A percentile compares a stretch with the other conserved stretches of the same genome.
These are phyloP conservation scores for Prillingera fragicola DNA, from an alignment of 1,284 basidiomycete genomes.

Conservation along the genomic window DNA sequence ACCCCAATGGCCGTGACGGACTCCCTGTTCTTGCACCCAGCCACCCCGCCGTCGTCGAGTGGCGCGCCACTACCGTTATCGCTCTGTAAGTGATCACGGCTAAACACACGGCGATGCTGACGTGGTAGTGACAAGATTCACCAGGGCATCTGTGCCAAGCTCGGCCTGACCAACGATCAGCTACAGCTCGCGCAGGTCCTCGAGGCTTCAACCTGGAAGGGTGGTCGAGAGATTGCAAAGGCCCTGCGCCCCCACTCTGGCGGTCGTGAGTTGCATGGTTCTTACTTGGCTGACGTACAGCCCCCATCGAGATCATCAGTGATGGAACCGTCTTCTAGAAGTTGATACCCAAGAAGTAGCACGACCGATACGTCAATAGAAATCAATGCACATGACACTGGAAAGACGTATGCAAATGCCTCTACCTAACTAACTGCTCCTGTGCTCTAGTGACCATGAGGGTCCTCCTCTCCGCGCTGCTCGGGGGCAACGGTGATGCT, in stretches of 20 bases:
- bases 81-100: slow-evolving; percentile 59
- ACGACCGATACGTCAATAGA: neutral
- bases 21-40: slow-evolving; percentile 59
- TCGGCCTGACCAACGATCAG: slow-evolving; percentile 50
- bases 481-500: slow-evolving; percentile 54
- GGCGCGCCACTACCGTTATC: slow-evolving; percentile 90
- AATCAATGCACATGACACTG: neutral
- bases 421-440: slow-evolving; percentile 6
- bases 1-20: slow-evolving; percentile 31
- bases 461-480: slow-evolving; percentile 65
- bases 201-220: slow-evolving; percentile 94
- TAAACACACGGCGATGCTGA: neutral
- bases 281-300: slow-evolving; percentile 11
- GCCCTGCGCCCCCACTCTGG: slow-evolving; percentile 65
- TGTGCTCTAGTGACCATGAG: slow-evolving; percentile 53
- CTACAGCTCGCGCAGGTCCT: slow-evolving; percentile 76
- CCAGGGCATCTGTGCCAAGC: slow-evolving; percentile 59
- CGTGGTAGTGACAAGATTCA: slow-evolving; percentile 69
- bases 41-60: slow-evolving; percentile 90
- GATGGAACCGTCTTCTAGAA: slow-evolving; percentile 35
- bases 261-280: slow-evolving; percentile 46
- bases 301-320: slow-evolving; percentile 35
- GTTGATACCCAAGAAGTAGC: neutral
- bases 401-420: slow-evolving; percentile 4
- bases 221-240: slow-evolving; percentile 83